Evolutionary conservation across 2,329 filamentous ascomycete species (phyloP).

Genomic region (Colletotrichum nymphaeae): DNA sequence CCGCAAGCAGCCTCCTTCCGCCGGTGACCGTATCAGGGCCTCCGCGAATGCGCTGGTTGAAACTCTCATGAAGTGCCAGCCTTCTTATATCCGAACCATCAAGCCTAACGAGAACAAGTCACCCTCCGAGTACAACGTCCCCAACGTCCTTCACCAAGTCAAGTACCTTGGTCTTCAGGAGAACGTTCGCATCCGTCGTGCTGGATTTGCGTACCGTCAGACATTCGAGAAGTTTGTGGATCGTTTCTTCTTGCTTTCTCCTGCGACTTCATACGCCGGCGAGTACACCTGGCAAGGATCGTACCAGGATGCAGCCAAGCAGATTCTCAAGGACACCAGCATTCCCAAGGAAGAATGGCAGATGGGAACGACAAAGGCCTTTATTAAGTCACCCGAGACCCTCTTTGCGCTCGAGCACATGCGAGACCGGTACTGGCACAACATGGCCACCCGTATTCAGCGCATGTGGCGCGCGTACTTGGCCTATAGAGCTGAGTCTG

Average conservation of each 20-base stretch:
- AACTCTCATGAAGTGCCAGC: conserved; percentile 96
- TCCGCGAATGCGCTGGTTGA: conserved; percentile 96
- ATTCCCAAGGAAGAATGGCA: conserved; percentile 97
- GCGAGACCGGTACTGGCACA: conserved; percentile 98
- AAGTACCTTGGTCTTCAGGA: conserved; percentile 99
- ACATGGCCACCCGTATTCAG: conserved; percentile 98
- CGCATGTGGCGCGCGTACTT: conserved; percentile 97
- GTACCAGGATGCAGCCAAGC: conserved; percentile 85
- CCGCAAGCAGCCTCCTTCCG: conserved; percentile 90
- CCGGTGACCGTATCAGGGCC: conserved; percentile 93
- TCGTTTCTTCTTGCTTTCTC: conserved; percentile 94
- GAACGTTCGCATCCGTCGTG: conserved; percentile 96
- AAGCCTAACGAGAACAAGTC: conserved; percentile 99
- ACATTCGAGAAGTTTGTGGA: conserved; percentile 99
- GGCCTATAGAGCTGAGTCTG: conserved; percentile 90
- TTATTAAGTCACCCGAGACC: conserved; percentile 98
- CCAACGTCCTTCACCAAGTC: conserved; percentile 96
- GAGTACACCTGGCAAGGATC: conserved; percentile 97
- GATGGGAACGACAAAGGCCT: conserved; percentile 95
- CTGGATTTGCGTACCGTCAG: conserved; percentile 96
- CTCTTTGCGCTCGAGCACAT: conserved; percentile 97
- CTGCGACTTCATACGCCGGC: conserved; percentile 94
- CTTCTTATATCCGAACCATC: conserved; percentile 98
- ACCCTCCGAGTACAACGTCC: conserved; percentile 88
- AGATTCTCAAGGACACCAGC: conserved; percentile 95